Percentiles rank a stretch among this genome's conserved stretches.
Conservation (phyloP, 192 early-diverging fungal species). For the Entomortierella beljakovae region DNA sequence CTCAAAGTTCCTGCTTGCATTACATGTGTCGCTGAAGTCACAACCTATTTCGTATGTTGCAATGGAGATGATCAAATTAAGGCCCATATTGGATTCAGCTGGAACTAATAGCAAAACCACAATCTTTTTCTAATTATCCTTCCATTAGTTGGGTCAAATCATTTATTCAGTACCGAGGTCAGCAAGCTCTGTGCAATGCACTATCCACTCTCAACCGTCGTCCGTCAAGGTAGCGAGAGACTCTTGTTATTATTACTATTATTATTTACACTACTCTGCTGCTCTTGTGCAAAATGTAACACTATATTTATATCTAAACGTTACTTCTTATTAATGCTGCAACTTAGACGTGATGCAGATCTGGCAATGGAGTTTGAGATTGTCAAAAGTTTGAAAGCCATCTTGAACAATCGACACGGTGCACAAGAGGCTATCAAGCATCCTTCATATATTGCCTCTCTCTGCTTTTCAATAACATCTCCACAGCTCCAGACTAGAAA, state of each 20-base stretch:
- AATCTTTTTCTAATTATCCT: not conserved
- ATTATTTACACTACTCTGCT: not conserved
- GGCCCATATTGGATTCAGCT: no score
- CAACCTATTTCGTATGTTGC: constrained; percentile 66
- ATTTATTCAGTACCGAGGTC: constrained; percentile 80
- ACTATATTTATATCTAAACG: no score
- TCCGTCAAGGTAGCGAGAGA: constrained; percentile 47
- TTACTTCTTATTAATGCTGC: no score
- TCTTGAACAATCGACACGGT: constrained; percentile 82
- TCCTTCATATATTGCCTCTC: constrained; percentile 75
- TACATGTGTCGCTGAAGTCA: constrained; percentile 66
- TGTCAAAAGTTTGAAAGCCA: constrained; percentile 80
- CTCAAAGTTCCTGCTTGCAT: constrained; percentile 57
- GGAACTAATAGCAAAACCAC: no score
- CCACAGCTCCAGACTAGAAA: constrained; percentile 79
- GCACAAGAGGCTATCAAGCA: constrained; percentile 78
- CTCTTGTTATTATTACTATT: not conserved
- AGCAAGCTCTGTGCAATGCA: constrained; percentile 72
- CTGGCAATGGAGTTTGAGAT: constrained; percentile 85
- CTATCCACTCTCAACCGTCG: constrained; percentile 69
- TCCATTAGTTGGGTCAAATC: constrained; percentile 73
- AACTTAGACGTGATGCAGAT: constrained; percentile 72
- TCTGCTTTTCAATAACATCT: constrained; percentile 79
- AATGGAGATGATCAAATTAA: no score
- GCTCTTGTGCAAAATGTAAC: no score